phyloP scores from a whole-genome alignment of 1,139 yeast species.

The Pichia sp. region DNA sequence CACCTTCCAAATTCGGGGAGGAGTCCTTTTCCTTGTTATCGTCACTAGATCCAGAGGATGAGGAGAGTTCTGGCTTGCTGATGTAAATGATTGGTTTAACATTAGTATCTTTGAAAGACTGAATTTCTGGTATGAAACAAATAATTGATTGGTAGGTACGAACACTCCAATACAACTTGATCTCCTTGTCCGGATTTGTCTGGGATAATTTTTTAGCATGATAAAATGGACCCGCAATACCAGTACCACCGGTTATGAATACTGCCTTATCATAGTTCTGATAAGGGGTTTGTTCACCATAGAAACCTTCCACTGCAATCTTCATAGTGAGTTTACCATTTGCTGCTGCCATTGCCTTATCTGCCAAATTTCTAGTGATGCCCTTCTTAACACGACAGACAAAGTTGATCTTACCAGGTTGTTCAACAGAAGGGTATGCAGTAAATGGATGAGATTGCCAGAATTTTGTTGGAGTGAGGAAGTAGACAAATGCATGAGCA shows the following conservation, averaged over 20 bases:
- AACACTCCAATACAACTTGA: constrained; percentile 43
- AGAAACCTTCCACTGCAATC: constrained; percentile 39
- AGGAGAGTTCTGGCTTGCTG: constrained; percentile 28
- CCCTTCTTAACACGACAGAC: constrained; percentile 36
- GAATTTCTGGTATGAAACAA: constrained; percentile 44
- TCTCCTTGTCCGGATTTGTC: constrained; percentile 24
- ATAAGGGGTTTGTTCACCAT: constrained; percentile 49
- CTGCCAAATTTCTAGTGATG: constrained; percentile 30
- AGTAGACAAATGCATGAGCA: constrained; percentile 45
- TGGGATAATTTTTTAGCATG: constrained; percentile 26
- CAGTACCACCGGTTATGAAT: constrained; percentile 68
- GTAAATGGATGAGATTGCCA: constrained; percentile 41
- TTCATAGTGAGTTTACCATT: constrained; percentile 4
- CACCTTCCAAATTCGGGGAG: neutral
- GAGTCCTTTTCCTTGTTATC: constrained; percentile 7
- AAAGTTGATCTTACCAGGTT: constrained; percentile 24
- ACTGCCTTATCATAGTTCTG: constrained; percentile 49
- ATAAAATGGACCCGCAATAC: constrained; percentile 48
- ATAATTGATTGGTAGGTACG: constrained; percentile 42
- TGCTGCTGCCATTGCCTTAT: constrained; percentile 2
- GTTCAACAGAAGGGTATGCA: constrained; percentile 22
- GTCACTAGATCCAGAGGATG: constrained; percentile 8
- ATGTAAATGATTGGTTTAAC: constrained; percentile 36
- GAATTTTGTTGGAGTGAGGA: constrained; percentile 30
- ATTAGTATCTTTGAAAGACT: constrained; percentile 28